Evolutionary conservation across 768 basidiomycete genomes (phyloP), one percentile per base, ranked within the genome.

Genomic region (Leccinum variicolor): DNA sequence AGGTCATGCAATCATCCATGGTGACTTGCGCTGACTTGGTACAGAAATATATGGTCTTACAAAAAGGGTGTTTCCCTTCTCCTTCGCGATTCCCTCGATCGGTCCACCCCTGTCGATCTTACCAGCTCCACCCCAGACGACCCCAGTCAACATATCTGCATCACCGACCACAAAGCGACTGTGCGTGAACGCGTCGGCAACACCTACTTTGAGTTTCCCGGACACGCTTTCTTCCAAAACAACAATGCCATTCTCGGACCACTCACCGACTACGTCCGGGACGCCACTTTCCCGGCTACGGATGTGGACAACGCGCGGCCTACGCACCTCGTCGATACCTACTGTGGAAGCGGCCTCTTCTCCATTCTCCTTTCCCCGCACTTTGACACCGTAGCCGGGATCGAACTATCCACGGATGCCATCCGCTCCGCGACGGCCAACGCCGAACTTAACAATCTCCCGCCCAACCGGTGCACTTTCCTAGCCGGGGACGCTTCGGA

Each of bases 141-240:
- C 4, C 73, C 79, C 17, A 79, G 81, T 39, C 79, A 79, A 33
- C 90, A 94, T 65, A 68, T 94, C 53, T 95, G 93, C 68, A 78
- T 97, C 56, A 90, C 92, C 0, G 81, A 93, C 68, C 92, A 93
- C 69, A 88, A 88, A 58, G 84, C 78, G 13, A 84, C 79, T 10
- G 85, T 96, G 1, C 89, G 93, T 54, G 95, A 97, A 73, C 81
- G 82, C 49, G 91, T 98, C 25, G 94, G 92, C 9, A 74, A 82
- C 60, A 84, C 79, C 69, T 72, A 88, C 47, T 97, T 98, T 74
- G 87, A 94, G 68, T 95, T 92, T 73, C 82, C 79, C 21, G 91
- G 87, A 6, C 86, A 89, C 49, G 89, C 92, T 4, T 99, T 98
- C 79, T 98, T 98, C 82, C 96, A 99, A 69, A 98, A 98, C 78